Base-by-base conservation (phyloP, 1,284 basidiomycete genomes). In the Uromyces viciae-fabae region DNA sequence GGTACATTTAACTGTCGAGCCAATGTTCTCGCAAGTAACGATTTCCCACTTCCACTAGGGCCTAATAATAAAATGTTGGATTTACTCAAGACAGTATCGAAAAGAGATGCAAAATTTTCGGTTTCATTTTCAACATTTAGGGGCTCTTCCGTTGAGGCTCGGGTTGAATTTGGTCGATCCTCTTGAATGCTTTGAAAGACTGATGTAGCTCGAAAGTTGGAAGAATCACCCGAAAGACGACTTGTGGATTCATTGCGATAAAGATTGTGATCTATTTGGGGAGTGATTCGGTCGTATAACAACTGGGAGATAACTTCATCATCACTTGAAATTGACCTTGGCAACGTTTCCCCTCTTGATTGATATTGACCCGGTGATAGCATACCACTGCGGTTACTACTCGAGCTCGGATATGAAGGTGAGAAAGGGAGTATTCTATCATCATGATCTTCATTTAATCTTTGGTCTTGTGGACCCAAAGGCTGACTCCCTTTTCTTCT, bases 1-100 rank as follows among this genome's bases (percentile, higher is more conserved):
- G 94, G 95, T 0, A 97, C 94, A 85, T 95, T 92, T 11, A 97
- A 88, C 0, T 94, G 91, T 83, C 90, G 90, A 3, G 95, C 94
- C 28, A 96, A 88, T 19, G 94, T 96, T 84, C 90, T 90, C 33
- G 92, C 93, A 62, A 97, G 88, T 58, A 95, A 86, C 0, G 94
- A 95, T 87, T 97, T 97, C 31, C 94, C 94, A 89, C 83, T 84
- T 25, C 87, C 86, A 0, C 87, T 87, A 0, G 86, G 86, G 9
- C 86, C 86, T 42, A 79, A 46, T 54, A 79, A 25, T 52, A 79
- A 42, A 25, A 79, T 71, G 33, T 79, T 79, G n/a, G 75, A 77
- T 38, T 77, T 77, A 33, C 42, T 77, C 31, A 77, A 68, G 31
- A 68, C 31, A 3, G 28, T 64, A 68, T 77, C 75, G 28, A 75